Percentiles rank a stretch among this genome's conserved stretches.
phyloP scores from a whole-genome alignment of 371 early-diverging fungal species.

The Mortierella sp. region DNA sequence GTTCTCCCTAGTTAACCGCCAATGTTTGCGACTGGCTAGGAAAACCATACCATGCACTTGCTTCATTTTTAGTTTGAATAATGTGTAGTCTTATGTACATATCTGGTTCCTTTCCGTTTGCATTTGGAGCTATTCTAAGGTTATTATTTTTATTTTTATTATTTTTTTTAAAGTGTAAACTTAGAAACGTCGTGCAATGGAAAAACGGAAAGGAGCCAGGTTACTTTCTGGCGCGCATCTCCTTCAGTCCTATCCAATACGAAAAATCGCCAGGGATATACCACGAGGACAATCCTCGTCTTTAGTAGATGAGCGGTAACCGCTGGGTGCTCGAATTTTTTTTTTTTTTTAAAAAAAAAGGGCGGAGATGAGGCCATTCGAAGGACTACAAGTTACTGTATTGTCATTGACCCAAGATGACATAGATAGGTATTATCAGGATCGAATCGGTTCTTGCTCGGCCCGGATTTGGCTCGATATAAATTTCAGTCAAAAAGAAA shows the following conservation, averaged over 20 bases:
- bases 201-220: conserved; percentile 23
- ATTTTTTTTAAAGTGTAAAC: conserved; percentile 8
- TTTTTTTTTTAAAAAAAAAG: too few species aligned
- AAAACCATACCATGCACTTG: conserved; percentile 22
- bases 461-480: too few species aligned
- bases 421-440: conserved; percentile 25
- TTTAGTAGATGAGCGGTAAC: conserved; percentile 21
- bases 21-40: conserved; percentile 37
- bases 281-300: conserved; percentile 12
- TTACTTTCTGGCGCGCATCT: conserved; percentile 28
- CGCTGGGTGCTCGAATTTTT: conserved; percentile 22
- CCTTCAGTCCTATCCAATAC: conserved; percentile 26
- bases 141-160: too few species aligned
- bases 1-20: conserved; percentile 33
- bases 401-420: conserved; percentile 21
- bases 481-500: too few species aligned
- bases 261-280: conserved; percentile 21
- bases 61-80: too few species aligned
- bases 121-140: conserved; percentile 11
- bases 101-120: conserved; percentile 7
- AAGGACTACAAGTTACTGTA: conserved; percentile 19
- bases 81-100: conserved; percentile 22
- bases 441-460: too few species aligned
- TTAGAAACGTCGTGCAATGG: conserved; percentile 11
- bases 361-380: conserved; percentile 23